Base-by-base conservation (phyloP, 352 stramenopile species). In the Globisporangium barbulae region DNA sequence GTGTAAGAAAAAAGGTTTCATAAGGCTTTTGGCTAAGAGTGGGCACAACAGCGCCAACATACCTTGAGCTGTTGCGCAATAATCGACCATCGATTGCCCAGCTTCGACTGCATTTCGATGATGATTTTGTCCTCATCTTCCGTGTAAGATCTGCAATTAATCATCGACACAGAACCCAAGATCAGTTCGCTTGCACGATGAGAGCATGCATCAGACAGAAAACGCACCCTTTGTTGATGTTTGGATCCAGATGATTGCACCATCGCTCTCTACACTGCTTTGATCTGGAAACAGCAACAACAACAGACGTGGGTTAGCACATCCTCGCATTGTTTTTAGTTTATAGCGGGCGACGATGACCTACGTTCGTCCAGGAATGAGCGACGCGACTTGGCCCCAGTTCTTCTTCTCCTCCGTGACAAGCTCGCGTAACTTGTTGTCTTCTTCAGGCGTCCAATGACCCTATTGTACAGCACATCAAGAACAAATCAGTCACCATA, bases 211-310 rank as follows among this genome's bases (percentile, higher is more conserved):
- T 37, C 30, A 17, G 25, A 15, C n/a, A 49, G 39, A 39, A 42
- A 22, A 71, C 85, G 53, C 67, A 93, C 78, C 91, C 91, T 78
- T 97, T 97, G 65, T 97, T 96, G 74, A 97, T 97, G 67, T 94
- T 93, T 12, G 91, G 91, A 63, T 98, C 88, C 21, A 98, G 61
- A 56, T 97, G 89, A 60, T 97, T 97, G 70, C 85, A 96, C 91
- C 91, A 98, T 7, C 91, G 83, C 35, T 98, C 91, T 52, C 91
- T 79, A 76, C 91, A 98, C 64, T 98, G 91, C 76, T 98, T 98
- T 22, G 90, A 95, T 17, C 88, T 97, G 50, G 15, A 53, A 49
- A 48, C 13, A 45, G 19, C 31, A 45, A n/a, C 52, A 45, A 44
- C 3, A 19, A 31, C n/a, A n/a, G 10, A 45, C 8, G 17, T 58